Evolutionary conservation across 2,329 filamentous ascomycete genomes (phyloP).

Genomic region (Lecanoromycetidae sp.): DNA sequence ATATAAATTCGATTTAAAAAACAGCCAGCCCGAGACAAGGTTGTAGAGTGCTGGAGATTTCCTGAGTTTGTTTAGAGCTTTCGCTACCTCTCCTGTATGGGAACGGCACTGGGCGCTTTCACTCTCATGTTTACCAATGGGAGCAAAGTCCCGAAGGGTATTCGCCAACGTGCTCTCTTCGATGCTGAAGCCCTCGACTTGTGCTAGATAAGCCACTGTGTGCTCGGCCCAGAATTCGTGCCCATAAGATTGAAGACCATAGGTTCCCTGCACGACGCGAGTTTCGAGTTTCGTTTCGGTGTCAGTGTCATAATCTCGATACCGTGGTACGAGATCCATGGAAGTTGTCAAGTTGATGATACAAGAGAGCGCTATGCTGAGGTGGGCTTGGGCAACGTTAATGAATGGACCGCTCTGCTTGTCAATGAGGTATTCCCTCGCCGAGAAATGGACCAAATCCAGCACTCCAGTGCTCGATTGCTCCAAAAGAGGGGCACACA

Average conservation of each 20-base stretch:
- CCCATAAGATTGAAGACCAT: slow-evolving; percentile 8
- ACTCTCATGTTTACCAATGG: slow-evolving; percentile 2
- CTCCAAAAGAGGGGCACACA: slow-evolving; percentile 10
- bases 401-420: slow-evolving; percentile 10
- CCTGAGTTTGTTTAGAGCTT: not conserved
- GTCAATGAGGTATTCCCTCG: slow-evolving; percentile 11
- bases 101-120: too few species aligned
- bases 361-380: slow-evolving; percentile 5
- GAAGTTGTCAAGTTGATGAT: slow-evolving; percentile 7
- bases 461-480: not conserved
- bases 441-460: slow-evolving; percentile 10
- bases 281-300: not conserved
- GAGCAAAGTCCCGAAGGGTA: not conserved
- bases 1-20: not conserved
- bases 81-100: not conserved
- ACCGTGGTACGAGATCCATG: slow-evolving; percentile 3
- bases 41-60: not conserved
- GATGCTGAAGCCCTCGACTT: not conserved
- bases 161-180: not conserved
- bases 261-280: slow-evolving; percentile 2
- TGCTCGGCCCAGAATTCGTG: slow-evolving; percentile 11
- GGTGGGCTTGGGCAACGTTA: not conserved
- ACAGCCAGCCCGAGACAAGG: not conserved
- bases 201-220: not conserved
- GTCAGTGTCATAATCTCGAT: too few species aligned